Evolutionary conservation across 2,329 filamentous ascomycete species (phyloP), one percentile per base, ranked within the genome.

Genomic region (Aspergillus nomiae): DNA sequence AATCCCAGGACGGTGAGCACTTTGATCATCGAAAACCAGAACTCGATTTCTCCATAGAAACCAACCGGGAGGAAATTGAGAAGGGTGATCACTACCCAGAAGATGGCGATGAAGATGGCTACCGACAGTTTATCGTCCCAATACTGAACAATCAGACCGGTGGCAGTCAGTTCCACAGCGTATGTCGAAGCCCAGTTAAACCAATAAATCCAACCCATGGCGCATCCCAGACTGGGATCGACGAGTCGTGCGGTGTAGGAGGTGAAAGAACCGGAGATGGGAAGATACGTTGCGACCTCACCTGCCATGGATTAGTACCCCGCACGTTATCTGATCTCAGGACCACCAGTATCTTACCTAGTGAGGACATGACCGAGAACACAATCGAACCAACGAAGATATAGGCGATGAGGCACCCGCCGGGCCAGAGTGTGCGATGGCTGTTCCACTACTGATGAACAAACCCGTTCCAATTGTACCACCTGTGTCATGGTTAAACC

Each of bases 151-250:
- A 92, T 90, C 55, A 92, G 80, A 12, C 89, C 89, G 1, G 89
- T 86, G 0, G 89, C 88, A 0, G 86, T 89, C 46, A 92, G 81
- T 73, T 92, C 90, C 16, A 92, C 83, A 0, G 89, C 89, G 67
- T 86, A 90, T 0, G 90, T 92, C 60, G 89, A 86, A n/a, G 87
- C 83, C 89, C 89, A 94, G 54, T 85, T 88, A 71, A 92, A 92
- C 88, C 89, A 93, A 77, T 93, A 94, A 60, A 91, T 87, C 90
- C 90, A 94, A 19, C 91, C 91, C 83, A 92, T 89, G 28, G 89
- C 84, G 70, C 92, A 93, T 16, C 89, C 90, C 59, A 92, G 81
- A 57, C 87, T 87, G 14, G 86, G 88, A 70, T 91, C 88, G 65
- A 92, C 84, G 71, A 94, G 93, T n/a, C 91, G 89, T 45, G 87